Evolutionary conservation across 2,329 filamentous ascomycete genomes (phyloP).

Genomic region (Penicillium sp.): DNA sequence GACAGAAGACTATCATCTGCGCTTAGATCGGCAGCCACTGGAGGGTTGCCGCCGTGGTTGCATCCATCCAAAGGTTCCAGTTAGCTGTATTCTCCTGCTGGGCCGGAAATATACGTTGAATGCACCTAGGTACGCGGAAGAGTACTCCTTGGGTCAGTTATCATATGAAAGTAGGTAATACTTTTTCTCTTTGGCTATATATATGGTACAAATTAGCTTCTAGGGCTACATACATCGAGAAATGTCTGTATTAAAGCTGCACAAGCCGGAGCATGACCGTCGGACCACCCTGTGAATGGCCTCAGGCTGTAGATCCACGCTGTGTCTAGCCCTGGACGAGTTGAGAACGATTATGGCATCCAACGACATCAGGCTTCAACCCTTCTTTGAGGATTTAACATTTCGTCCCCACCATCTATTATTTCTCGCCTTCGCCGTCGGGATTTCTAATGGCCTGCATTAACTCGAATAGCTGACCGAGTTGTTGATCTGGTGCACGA

Average conservation of each 20-base stretch:
- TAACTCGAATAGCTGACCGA: conserved; percentile 90
- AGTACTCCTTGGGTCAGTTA: neutral
- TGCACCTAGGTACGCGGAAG: too few species aligned
- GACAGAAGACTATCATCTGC: too few species aligned
- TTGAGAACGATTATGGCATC: neutral
- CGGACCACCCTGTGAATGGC: too few species aligned
- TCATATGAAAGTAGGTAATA: neutral
- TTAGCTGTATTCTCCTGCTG: too few species aligned
- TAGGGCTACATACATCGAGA: conserved; percentile 10
- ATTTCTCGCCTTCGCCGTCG: conserved; percentile 37
- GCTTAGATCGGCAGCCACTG: too few species aligned
- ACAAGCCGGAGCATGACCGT: neutral
- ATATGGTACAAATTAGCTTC: conserved; percentile 17
- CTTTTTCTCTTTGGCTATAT: neutral
- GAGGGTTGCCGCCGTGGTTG: too few species aligned
- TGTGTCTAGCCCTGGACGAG: neutral
- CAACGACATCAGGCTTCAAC: neutral
- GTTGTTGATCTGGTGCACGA: conserved; percentile 72
- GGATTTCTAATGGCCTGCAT: conserved; percentile 74
- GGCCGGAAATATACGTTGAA: too few species aligned
- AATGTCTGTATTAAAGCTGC: conserved; percentile 12
- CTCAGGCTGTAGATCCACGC: neutral
- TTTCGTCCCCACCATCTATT: conserved; percentile 1
- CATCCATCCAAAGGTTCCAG: too few species aligned
- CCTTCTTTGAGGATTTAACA: neutral